Conservation (phyloP, 371 early-diverging fungal genomes). For the Funneliformis caledonium region DNA sequence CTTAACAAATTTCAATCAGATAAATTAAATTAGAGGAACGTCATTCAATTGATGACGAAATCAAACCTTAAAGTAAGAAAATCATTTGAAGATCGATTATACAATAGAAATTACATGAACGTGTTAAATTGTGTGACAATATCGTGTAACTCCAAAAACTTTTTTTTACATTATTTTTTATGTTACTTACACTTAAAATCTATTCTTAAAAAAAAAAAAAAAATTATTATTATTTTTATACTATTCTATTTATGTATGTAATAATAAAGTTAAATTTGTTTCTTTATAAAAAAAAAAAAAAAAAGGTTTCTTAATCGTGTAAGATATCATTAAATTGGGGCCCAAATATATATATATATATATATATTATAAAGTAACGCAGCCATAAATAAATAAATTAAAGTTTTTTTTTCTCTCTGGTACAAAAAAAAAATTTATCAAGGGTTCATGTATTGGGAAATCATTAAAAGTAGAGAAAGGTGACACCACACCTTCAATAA, state of each 20-base stretch:
- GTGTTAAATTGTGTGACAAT: constrained; percentile 5
- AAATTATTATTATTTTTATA: background rate
- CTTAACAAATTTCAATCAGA: background rate
- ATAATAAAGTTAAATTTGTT: background rate
- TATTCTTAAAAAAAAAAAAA: background rate
- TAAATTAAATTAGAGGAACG: constrained; percentile 26
- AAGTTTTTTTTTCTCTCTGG: too few species aligned
- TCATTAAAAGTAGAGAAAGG: background rate
- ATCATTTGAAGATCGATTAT: constrained; percentile 1
- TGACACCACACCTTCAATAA: background rate
- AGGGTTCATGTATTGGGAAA: too few species aligned
- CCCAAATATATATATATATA: too few species aligned
- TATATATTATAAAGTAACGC: too few species aligned
- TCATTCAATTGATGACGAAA: constrained; percentile 28
- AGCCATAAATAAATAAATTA: too few species aligned
- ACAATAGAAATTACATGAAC: background rate
- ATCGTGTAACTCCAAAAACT: background rate
- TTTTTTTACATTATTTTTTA: background rate
- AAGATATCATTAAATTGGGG: too few species aligned
- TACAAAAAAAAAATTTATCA: too few species aligned
- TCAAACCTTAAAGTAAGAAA: constrained; percentile 26
- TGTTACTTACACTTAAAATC: background rate
- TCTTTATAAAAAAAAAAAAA: background rate
- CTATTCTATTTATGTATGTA: background rate
- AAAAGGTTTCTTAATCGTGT: too few species aligned